These are phyloP conservation scores for Hibiscus syriacus DNA, from an alignment of 345 rosid species.

Conservation along the genomic window DNA sequence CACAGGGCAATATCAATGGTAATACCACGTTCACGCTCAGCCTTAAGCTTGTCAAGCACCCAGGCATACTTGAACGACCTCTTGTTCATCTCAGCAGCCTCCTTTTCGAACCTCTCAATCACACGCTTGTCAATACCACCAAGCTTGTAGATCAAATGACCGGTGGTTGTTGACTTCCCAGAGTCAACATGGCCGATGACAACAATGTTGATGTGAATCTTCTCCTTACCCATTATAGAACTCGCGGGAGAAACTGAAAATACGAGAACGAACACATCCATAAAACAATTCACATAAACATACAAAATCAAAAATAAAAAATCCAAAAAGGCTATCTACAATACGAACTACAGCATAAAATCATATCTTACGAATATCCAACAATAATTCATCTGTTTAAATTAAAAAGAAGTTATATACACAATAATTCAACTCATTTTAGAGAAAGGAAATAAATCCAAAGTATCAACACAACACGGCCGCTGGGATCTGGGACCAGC, in stretches of 20 bases:
- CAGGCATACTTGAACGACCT: conserved; percentile 76
- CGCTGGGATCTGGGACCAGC: conserved; percentile 67
- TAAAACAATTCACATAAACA: conserved; percentile 26
- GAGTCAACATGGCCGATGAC: conserved; percentile 50
- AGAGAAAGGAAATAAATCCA: background rate
- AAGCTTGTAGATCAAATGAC: conserved; percentile 76
- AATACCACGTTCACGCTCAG: conserved; percentile 78
- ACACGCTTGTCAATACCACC: conserved; percentile 85
- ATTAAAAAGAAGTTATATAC: background rate
- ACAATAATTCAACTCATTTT: background rate
- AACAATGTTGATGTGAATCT: conserved; percentile 37
- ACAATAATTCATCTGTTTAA: background rate
- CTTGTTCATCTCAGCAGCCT: conserved; percentile 80
- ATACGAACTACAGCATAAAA: background rate
- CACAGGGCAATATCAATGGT: conserved; percentile 66
- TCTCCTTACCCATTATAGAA: conserved; percentile 30
- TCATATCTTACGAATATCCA: background rate
- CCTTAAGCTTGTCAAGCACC: conserved; percentile 80
- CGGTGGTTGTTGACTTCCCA: conserved; percentile 65
- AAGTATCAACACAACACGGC: conserved; percentile 19
- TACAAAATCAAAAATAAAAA: background rate
- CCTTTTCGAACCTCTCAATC: conserved; percentile 73
- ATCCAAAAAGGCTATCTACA: background rate
- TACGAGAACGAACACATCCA: conserved; percentile 51
- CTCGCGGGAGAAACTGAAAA: background rate